These are phyloP conservation scores for Xylaria venustula DNA, from an alignment of 495 filamentous ascomycete species.

Conservation along the genomic window DNA sequence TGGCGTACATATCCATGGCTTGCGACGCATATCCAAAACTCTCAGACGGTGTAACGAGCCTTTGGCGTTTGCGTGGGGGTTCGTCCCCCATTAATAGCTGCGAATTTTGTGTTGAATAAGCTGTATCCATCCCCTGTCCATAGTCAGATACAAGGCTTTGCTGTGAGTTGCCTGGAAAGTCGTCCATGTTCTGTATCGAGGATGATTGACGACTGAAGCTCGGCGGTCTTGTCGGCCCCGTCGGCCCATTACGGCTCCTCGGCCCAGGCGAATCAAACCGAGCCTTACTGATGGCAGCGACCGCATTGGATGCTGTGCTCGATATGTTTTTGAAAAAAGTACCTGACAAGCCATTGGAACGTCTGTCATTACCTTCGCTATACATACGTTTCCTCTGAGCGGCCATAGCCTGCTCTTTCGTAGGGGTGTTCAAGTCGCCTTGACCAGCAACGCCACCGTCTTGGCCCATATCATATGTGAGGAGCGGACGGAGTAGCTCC, in stretches of 20 bases:
- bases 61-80: conserved; percentile 79
- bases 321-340: conserved; percentile 98
- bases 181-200: conserved; percentile 60
- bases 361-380: conserved; percentile 66
- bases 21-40: conserved; percentile 47
- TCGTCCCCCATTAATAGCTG: conserved; percentile 58
- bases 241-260: conserved; percentile 50
- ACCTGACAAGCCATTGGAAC: conserved; percentile 64
- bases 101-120: conserved; percentile 41
- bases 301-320: conserved; percentile 82
- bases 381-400: conserved; percentile 91
- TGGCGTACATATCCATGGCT: conserved; percentile 53
- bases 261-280: conserved; percentile 84
- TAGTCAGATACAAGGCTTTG: conserved; percentile 49
- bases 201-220: conserved; percentile 56
- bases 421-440: conserved; percentile 79
- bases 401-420: conserved; percentile 99
- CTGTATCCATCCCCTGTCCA: conserved; percentile 46
- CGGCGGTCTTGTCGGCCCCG: conserved; percentile 44
- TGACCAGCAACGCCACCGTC: conserved; percentile 64
- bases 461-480: conserved; percentile 84
- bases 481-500: conserved; percentile 75
- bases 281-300: conserved; percentile 94
- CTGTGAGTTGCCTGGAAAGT: conserved; percentile 47
- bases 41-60: conserved; percentile 44